Percentiles rank a stretch among this genome's conserved stretches.
phyloP scores from a whole-genome alignment of 2,329 filamentous ascomycete genomes.

The Grosmannia clavigera region DNA sequence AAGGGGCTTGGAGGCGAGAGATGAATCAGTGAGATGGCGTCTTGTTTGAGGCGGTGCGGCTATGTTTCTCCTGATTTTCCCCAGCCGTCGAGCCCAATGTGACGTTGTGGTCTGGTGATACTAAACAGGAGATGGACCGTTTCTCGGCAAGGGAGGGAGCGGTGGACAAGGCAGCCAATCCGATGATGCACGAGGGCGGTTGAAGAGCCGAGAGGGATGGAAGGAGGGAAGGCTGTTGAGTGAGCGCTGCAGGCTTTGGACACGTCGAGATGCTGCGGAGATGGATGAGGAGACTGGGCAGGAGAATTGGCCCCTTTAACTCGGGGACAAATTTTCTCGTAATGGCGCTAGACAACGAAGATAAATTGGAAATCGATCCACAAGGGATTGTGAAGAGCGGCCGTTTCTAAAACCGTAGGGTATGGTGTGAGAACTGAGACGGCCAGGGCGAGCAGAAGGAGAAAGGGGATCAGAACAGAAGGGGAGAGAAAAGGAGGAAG shows the following conservation, averaged over 20 bases:
- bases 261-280: neutral
- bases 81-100: neutral
- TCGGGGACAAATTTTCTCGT: neutral
- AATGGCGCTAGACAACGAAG: neutral
- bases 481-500: neutral
- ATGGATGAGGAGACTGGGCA: neutral
- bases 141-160: neutral
- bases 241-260: neutral
- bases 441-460: neutral
- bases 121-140: neutral
- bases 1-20: neutral
- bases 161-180: neutral
- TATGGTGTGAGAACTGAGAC: neutral
- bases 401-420: neutral
- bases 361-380: neutral
- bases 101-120: slow-evolving; percentile 2
- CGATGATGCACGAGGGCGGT: neutral
- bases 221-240: neutral
- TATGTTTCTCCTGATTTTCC: neutral
- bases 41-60: neutral
- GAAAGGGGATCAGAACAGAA: neutral
- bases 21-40: neutral
- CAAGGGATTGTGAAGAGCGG: neutral
- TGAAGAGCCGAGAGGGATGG: neutral
- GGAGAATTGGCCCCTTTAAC: neutral